These are phyloP conservation scores for Fusarium floridanum DNA, from an alignment of 2,329 filamentous ascomycete genomes.

Conservation along the genomic window DNA sequence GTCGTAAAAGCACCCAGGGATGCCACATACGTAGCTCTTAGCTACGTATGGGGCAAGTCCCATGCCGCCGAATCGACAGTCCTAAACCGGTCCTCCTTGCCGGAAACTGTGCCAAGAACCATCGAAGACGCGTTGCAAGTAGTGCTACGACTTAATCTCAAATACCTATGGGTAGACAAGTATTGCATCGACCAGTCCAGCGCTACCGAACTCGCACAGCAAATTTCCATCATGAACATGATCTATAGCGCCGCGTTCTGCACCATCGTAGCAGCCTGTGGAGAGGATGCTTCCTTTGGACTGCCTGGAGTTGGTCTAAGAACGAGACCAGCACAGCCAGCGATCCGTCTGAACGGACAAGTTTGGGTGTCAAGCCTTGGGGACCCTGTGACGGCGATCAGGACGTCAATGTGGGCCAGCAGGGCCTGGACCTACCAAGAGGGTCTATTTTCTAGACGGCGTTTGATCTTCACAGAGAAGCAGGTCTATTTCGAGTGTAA, in stretches of 20 bases:
- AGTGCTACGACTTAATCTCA: neutral
- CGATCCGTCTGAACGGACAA: neutral
- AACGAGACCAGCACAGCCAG: neutral
- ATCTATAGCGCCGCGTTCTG: neutral
- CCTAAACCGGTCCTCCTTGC: neutral
- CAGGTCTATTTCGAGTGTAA: neutral
- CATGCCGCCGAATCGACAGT: neutral
- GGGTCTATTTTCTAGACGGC: neutral
- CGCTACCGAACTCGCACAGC: neutral
- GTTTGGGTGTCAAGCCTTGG: neutral
- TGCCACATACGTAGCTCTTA: neutral
- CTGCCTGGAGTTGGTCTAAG: neutral
- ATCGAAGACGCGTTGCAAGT: neutral
- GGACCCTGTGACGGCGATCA: neutral
- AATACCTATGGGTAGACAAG: neutral
- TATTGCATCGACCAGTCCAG: neutral
- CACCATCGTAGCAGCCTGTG: neutral
- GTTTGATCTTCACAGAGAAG: neutral
- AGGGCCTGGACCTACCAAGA: neutral
- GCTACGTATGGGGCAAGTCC: neutral
- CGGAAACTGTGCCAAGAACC: neutral
- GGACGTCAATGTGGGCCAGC: neutral
- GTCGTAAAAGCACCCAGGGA: neutral
- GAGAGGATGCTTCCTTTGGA: neutral
- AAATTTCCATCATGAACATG: neutral